Evolutionary conservation across 805 yeast genomes (phyloP), one percentile per base, ranked within the genome.

Genomic region (Teunomyces aglyptinius): DNA sequence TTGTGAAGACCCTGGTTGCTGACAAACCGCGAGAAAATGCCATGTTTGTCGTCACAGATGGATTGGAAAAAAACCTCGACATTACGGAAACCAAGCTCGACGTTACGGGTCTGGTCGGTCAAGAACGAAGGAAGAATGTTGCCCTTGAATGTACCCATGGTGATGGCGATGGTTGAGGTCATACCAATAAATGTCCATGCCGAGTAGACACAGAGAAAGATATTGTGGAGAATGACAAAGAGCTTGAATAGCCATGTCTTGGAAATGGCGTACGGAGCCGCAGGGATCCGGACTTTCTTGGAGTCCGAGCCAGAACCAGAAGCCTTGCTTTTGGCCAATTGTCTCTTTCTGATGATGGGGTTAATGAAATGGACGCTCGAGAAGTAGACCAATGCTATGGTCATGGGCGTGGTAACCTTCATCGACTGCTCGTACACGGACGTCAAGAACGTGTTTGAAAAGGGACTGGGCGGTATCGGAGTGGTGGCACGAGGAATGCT

Each of bases 111-210:
- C 12, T 38, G 38, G 35, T 22, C 19, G 36, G 31, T 26, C 35
- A 42, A 40, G 41, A 48, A 48, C 29, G 40, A 26, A 1, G 56
- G 56, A 41, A 52, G 44, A 26, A 49, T 46, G 34, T 47, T 47
- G 13, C 48, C 51, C 46, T 53, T 53, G 51, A 63, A 49, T 28
- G 57, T 51, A 43, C 56, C 52, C 55, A 66, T 61, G 48, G 77
- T 72, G 41, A 65, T 61, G 48, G 68, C 61, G 56, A 84, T 77
- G 8, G 85, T 70, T 15, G 67, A 56, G 22, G 76, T 62, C 83
- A 84, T 82, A n/a, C 88, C 87, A 18, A 80, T 40, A 51, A 83
- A 83, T 6, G 89, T 83, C 88, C 88, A 83, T 26, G 76, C 75
- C 2, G 88, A 83, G 64, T 83, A 84, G n/a, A 68, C 67, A 59